phyloP scores from a whole-genome alignment of 2,329 filamentous ascomycete species.

The Xylaria sp. region DNA sequence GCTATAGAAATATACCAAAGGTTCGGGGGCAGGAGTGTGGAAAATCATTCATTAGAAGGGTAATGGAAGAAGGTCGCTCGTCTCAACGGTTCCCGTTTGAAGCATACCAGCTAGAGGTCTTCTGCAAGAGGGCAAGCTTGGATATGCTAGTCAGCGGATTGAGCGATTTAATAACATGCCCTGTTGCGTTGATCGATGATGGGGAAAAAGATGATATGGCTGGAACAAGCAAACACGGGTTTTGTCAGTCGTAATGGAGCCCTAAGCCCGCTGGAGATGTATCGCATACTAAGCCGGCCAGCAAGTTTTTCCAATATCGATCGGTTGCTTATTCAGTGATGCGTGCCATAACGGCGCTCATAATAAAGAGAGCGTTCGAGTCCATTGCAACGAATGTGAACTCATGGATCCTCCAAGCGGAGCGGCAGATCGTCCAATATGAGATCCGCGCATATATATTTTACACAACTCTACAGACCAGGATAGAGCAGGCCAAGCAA shows the following conservation, averaged over 20 bases:
- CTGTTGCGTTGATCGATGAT: conserved; percentile 12
- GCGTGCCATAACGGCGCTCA: conserved; percentile 7
- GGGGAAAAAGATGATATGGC: conserved; percentile 1
- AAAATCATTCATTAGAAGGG: conserved; percentile 2
- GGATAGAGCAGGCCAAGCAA: conserved; percentile 15
- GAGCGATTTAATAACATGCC: neutral
- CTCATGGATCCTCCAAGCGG: conserved; percentile 11
- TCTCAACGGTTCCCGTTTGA: conserved; percentile 11
- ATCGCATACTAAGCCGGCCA: conserved; percentile 5
- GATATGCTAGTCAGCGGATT: neutral
- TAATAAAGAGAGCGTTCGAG: conserved; percentile 7
- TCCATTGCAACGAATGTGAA: neutral
- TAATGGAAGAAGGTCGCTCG: conserved; percentile 8
- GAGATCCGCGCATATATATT: conserved; percentile 13
- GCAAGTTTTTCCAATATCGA: neutral
- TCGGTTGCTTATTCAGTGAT: conserved; percentile 7
- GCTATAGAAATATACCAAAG: conserved; percentile 6
- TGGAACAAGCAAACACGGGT: conserved; percentile 2
- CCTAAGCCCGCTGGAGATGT: conserved; percentile 4
- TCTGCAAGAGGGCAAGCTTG: conserved; percentile 3
- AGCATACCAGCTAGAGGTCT: conserved; percentile 8
- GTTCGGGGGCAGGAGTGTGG: neutral
- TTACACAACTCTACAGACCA: conserved; percentile 8
- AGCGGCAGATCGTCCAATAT: conserved; percentile 5
- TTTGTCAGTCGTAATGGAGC: conserved; percentile 7